These are phyloP conservation scores for Trichoderma afroharzianum DNA, from an alignment of 2,329 filamentous ascomycete species.

Conservation along the genomic window DNA sequence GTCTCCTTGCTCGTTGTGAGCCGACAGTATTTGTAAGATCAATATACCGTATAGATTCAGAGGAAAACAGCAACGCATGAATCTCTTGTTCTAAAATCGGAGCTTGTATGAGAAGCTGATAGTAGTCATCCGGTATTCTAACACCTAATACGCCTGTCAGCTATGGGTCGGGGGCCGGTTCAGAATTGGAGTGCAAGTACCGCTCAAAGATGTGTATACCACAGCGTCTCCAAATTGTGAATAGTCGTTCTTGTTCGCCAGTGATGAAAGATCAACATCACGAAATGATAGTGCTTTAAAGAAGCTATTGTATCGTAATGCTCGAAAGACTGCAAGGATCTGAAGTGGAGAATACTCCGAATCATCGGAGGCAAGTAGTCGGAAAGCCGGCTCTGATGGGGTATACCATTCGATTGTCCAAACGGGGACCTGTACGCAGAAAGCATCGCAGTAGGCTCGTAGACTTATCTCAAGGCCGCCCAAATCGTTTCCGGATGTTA, in stretches of 20 bases:
- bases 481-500: constrained; percentile 53
- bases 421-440: constrained; percentile 45
- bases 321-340: constrained; percentile 54
- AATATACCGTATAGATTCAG: constrained; percentile 52
- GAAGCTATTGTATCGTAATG: constrained; percentile 56
- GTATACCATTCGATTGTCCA: constrained; percentile 49
- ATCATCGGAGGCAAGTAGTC: constrained; percentile 43
- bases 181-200: constrained; percentile 30
- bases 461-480: constrained; percentile 53
- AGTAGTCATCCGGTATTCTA: constrained; percentile 47
- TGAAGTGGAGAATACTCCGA: constrained; percentile 47
- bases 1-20: constrained; percentile 23
- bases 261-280: constrained; percentile 46
- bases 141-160: constrained; percentile 32
- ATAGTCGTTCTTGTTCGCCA: constrained; percentile 41
- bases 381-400: constrained; percentile 49
- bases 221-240: constrained; percentile 43
- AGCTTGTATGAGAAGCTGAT: constrained; percentile 46
- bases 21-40: constrained; percentile 47
- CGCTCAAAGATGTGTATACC: constrained; percentile 51
- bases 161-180: neutral
- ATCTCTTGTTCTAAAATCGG: constrained; percentile 54
- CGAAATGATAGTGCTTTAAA: constrained; percentile 56
- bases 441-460: constrained; percentile 53
- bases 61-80: constrained; percentile 53